Conservation (phyloP, 257 asterid genomes). For the Solanum corneliomulleri region DNA sequence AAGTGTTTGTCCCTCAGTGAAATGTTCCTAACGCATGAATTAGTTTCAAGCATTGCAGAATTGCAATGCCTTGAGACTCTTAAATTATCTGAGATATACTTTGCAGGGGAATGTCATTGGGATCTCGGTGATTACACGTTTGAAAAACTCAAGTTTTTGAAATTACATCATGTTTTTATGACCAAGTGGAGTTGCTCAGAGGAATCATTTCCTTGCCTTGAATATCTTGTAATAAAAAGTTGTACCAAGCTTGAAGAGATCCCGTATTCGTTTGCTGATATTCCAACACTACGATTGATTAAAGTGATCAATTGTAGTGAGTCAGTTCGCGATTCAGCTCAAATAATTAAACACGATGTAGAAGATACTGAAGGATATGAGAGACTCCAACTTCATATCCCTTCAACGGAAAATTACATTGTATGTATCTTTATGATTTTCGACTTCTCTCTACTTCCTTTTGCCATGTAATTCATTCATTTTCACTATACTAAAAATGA, state of each 20-base stretch:
- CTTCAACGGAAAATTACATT: too few species aligned
- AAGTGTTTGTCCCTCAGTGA: not conserved
- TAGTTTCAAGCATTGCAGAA: not conserved
- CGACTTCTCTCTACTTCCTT: too few species aligned
- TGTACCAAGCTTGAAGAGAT: not conserved
- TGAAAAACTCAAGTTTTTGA: fast-evolving
- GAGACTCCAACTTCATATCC: too few species aligned
- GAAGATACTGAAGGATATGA: too few species aligned
- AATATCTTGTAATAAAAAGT: not conserved
- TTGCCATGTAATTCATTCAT: too few species aligned
- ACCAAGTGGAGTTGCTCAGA: not conserved
- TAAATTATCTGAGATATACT: not conserved
- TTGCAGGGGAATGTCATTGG: not conserved
- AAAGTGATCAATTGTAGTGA: too few species aligned
- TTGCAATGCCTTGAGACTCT: not conserved
- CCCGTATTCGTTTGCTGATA: fast-evolving
- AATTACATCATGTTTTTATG: not conserved
- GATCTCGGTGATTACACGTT: not conserved
- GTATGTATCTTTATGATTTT: too few species aligned
- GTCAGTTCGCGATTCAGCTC: too few species aligned
- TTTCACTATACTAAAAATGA: too few species aligned
- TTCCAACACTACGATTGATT: too few species aligned
- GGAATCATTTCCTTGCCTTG: fast-evolving
- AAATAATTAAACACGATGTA: too few species aligned
- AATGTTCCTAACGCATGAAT: not conserved